Evolutionary conservation across 1,139 yeast genomes (phyloP).

Genomic region (Sugiyamaella neomexicana): DNA sequence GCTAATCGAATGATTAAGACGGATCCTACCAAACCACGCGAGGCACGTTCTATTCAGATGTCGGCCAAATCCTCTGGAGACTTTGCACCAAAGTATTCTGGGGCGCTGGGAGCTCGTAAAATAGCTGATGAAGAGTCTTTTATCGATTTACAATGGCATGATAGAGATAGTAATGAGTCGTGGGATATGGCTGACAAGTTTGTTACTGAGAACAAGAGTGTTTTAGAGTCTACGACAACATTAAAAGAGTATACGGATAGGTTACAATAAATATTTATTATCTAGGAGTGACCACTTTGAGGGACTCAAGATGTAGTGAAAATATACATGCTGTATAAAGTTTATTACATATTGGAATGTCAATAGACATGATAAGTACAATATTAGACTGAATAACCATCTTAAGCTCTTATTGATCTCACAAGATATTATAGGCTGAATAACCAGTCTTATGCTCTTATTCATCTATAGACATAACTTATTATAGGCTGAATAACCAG

Average conservation of each 20-base stretch:
- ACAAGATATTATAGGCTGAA: too few relatives aligned
- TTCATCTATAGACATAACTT: too few relatives aligned
- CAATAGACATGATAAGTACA: too few relatives aligned
- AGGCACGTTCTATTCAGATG: constrained; percentile 67
- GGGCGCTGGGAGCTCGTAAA: constrained; percentile 73
- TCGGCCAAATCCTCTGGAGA: constrained; percentile 70
- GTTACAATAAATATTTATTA: constrained; percentile 17
- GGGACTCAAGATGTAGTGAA: too few relatives aligned
- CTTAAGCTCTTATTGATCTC: too few relatives aligned
- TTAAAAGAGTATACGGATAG: constrained; percentile 33
- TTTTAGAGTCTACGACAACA: constrained; percentile 30
- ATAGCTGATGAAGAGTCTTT: constrained; percentile 73
- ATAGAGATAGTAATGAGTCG: constrained; percentile 44
- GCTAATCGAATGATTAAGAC: constrained; percentile 40
- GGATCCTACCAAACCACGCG: constrained; percentile 48
- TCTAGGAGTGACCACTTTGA: too few relatives aligned
- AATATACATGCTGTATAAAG: too few relatives aligned
- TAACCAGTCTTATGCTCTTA: too few relatives aligned
- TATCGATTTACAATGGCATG: constrained; percentile 51
- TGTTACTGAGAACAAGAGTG: constrained; percentile 27
- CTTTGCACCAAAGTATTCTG: constrained; percentile 66
- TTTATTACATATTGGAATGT: too few relatives aligned
- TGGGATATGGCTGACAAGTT: constrained; percentile 40
- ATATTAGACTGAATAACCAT: too few relatives aligned
- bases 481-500: too few relatives aligned